These are phyloP conservation scores for Alternaria solani DNA, from an alignment of 2,329 filamentous ascomycete genomes.

Conservation along the genomic window DNA sequence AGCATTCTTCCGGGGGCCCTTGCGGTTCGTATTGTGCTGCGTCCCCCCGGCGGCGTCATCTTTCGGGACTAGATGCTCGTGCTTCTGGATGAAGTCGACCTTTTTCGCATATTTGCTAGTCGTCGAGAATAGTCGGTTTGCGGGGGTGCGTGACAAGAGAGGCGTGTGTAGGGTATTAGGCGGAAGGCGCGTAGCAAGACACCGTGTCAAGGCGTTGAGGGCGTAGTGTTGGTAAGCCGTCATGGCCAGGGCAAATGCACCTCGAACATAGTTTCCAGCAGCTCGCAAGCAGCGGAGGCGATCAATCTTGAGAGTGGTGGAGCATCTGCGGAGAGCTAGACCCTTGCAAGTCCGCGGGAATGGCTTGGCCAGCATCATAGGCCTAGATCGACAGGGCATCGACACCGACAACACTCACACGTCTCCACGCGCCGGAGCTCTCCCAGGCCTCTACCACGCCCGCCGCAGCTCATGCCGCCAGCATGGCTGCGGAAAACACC, in stretches of 20 bases:
- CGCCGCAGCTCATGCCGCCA: constrained; percentile 50
- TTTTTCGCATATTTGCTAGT: constrained; percentile 25
- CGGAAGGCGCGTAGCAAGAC: constrained; percentile 21
- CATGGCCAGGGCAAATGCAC: constrained; percentile 33
- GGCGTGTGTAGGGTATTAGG: constrained; percentile 3
- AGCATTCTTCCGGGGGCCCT: constrained; percentile 40
- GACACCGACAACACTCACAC: constrained; percentile 30
- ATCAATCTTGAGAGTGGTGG: constrained; percentile 12
- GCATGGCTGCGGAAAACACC: constrained; percentile 52
- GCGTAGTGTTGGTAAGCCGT: constrained; percentile 30
- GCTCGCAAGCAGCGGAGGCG: not conserved
- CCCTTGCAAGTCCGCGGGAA: constrained; percentile 22
- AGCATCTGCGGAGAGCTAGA: constrained; percentile 22
- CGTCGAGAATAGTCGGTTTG: constrained; percentile 26
- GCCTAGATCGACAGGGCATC: constrained; percentile 28
- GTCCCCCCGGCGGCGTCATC: constrained; percentile 22
- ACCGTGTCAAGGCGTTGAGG: constrained; percentile 32
- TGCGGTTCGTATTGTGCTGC: constrained; percentile 23
- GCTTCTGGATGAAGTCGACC: constrained; percentile 36
- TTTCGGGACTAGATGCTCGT: constrained; percentile 21
- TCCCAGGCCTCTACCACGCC: constrained; percentile 23
- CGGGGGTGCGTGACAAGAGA: constrained; percentile 14
- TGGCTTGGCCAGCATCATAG: constrained; percentile 43
- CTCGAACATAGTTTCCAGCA: constrained; percentile 28
- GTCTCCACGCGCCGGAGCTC: constrained; percentile 29